Evolutionary conservation across 78 protist genomes (phyloP).

Genomic region (Thecamonas trahens): DNA sequence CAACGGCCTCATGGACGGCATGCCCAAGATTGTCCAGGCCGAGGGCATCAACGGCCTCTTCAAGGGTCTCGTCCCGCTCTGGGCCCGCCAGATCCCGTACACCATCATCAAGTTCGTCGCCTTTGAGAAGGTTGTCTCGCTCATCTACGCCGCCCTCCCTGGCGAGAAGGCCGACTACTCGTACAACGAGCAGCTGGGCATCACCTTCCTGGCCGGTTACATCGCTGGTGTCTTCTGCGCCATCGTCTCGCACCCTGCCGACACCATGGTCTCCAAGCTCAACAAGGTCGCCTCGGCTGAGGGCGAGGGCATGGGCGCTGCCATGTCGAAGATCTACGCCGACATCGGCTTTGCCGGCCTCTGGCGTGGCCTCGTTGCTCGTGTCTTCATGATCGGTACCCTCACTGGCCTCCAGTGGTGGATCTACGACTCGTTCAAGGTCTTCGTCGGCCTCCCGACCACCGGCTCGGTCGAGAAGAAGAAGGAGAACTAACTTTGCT

Average conservation of each 20-base stretch:
- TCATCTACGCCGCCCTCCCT: conserved; percentile 26
- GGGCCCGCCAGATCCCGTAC: conserved; percentile 89
- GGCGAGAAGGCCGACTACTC: conserved; percentile 7
- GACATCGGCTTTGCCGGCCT: conserved; percentile 38
- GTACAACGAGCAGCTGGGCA: conserved; percentile 42
- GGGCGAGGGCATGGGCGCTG: conserved; percentile 19
- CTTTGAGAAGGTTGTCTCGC: conserved; percentile 35
- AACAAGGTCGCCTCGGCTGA: too few relatives aligned
- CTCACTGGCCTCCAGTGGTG: conserved; percentile 65
- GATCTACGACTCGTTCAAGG: conserved; percentile 38
- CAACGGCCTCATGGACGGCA: not conserved
- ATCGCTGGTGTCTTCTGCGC: conserved; percentile 81
- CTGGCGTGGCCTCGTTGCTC: conserved; percentile 45
- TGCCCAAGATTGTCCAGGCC: not conserved
- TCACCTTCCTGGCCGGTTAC: conserved; percentile 79
- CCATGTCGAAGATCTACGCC: conserved; percentile 2
- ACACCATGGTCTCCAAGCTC: conserved; percentile 56
- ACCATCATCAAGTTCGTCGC: conserved; percentile 54
- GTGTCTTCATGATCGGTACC: conserved; percentile 70
- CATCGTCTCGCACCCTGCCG: conserved; percentile 91
- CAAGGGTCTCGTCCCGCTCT: conserved; percentile 53
- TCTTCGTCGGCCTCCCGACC: conserved; percentile 10
- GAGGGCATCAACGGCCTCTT: not conserved
- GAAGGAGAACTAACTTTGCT: too few relatives aligned
- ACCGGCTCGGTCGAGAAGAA: not conserved